Base-by-base conservation (phyloP, 192 early-diverging fungal species). In the Linnemannia elongata region DNA sequence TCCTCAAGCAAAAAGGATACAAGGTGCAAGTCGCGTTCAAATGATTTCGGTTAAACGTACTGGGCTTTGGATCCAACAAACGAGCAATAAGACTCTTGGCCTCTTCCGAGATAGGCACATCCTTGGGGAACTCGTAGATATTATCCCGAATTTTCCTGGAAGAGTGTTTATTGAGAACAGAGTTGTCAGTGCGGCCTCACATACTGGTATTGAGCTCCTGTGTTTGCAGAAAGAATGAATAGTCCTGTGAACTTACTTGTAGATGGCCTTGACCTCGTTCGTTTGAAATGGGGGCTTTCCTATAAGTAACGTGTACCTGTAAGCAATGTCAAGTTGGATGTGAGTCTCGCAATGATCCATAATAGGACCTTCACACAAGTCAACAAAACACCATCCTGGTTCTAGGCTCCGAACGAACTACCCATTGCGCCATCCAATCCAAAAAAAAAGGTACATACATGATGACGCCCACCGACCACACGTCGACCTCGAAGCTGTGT, bases 401-500 rank as follows among this genome's bases (percentile, higher is more conserved):
- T 52, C 17, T 20, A 18, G 18, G 49, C 30, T 24, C 27, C 5
- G 18, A 45, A 36, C 5, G 18, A 45, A 36, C 33, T 66, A 27
- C 15, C 24, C 30, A 12, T 24, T 22, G 52, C 6, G 49, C 49
- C 49, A 22, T 52, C 49, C 38, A 39, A 22, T 39, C 38, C 38
- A 39, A 39, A 71, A 69, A 45, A 13, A 42, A 45, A 13, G 33
- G 6, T 22, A 79, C 89, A 52, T 92, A 98, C 94, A 98, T 94
- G 41, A 99, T 91, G 4, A 98, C 92, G 44, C 97, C 98, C 6
- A 97, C 78, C 5, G 96, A 95, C 98, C 98, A 99, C 82, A 98
- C 94, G 75, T 99, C 98, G 15, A 95, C 98, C 83, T 97, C 96
- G 81, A 94, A 97, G 71, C 96, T 96, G 86, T 99, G 98, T 12